Evolutionary conservation across 176 grass and related monocot species (phyloP).

Genomic region (Cenchrus americanus): DNA sequence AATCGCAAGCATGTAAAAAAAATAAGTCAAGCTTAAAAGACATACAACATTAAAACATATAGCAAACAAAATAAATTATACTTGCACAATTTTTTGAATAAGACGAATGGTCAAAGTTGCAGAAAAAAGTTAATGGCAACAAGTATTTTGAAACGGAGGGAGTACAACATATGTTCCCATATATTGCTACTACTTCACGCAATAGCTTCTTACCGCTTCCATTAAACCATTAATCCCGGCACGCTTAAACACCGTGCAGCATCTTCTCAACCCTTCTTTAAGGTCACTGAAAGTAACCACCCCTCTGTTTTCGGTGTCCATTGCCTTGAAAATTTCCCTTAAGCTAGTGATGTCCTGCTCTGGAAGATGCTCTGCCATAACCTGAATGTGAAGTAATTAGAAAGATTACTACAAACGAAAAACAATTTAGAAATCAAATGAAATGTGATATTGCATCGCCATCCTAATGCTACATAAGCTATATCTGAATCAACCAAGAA

Average conservation of each 20-base stretch:
- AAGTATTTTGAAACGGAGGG: too few species aligned
- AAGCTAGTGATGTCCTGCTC: constrained; percentile 74
- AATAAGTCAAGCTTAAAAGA: too few species aligned
- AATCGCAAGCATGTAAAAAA: too few species aligned
- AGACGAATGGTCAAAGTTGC: too few species aligned
- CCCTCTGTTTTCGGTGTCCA: constrained; percentile 53
- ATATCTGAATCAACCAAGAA: constrained; percentile 9
- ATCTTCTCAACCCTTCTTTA: constrained; percentile 62
- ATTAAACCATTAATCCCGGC: constrained; percentile 54
- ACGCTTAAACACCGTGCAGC: constrained; percentile 49
- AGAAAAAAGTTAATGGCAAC: too few species aligned
- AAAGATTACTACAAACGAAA: background rate
- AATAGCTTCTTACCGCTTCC: constrained; percentile 59
- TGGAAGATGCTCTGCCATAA: constrained; percentile 63
- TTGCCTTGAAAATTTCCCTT: constrained; percentile 63
- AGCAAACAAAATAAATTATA: too few species aligned
- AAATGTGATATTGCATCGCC: background rate
- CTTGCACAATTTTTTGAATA: too few species aligned
- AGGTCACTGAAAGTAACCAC: constrained; percentile 64
- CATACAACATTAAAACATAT: too few species aligned
- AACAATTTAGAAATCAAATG: background rate
- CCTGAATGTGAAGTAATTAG: constrained; percentile 35
- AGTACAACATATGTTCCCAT: background rate
- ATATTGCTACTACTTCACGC: background rate
- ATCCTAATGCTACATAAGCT: background rate